Evolutionary conservation across 2,329 filamentous ascomycete genomes (phyloP).

Genomic region (Onygenales sp.): DNA sequence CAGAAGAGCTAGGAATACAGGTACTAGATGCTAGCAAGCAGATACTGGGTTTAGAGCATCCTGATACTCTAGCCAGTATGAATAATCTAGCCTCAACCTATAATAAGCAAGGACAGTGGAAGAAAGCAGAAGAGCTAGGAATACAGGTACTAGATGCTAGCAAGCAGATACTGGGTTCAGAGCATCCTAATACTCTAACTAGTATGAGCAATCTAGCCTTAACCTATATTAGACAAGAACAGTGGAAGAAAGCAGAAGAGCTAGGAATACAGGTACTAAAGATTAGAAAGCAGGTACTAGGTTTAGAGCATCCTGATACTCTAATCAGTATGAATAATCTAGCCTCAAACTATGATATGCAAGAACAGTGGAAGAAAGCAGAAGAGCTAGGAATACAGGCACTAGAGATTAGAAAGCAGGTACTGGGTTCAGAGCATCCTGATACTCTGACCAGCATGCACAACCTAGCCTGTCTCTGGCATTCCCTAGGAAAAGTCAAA

Average conservation of each 20-base stretch:
- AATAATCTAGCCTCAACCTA: neutral
- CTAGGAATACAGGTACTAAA: constrained; percentile 12
- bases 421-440: constrained; percentile 7
- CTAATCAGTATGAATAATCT: neutral
- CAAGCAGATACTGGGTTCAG: neutral
- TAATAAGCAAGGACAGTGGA: constrained; percentile 19
- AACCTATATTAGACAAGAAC: constrained; percentile 4
- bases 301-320: neutral
- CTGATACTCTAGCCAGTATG: neutral
- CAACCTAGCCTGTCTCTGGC: too few relatives aligned
- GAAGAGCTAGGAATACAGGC: neutral
- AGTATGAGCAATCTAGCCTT: constrained; percentile 8
- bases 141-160: neutral
- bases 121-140: neutral
- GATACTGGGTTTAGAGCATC: neutral
- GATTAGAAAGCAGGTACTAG: constrained; percentile 9
- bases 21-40: neutral
- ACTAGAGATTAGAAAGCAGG: neutral
- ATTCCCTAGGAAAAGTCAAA: too few relatives aligned
- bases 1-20: neutral
- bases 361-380: constrained; percentile 12
- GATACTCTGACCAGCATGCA: constrained; percentile 7
- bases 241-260: constrained; percentile 14
- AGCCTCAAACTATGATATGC: constrained; percentile 13
- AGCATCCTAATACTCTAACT: neutral